phyloP scores from a whole-genome alignment of 2,329 filamentous ascomycete genomes.

The Trichoderma atrobrunneum region DNA sequence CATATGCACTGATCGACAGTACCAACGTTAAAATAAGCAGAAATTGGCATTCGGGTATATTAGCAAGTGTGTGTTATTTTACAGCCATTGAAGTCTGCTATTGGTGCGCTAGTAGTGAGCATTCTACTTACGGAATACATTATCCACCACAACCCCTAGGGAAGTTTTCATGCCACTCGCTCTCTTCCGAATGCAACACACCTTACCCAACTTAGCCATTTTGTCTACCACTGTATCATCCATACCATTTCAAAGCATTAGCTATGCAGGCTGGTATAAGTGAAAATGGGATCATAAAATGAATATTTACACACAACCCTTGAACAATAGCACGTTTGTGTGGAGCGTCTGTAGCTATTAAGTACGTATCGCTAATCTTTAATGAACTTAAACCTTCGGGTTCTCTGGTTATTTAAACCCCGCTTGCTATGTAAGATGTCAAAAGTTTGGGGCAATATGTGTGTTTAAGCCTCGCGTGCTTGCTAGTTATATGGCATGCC shows the following conservation, averaged over 20 bases:
- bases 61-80: neutral
- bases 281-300: neutral
- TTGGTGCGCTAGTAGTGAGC: neutral
- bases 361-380: neutral
- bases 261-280: neutral
- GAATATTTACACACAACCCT: neutral
- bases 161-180: neutral
- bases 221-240: neutral
- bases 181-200: neutral
- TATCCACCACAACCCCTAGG: neutral
- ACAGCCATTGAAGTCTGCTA: neutral
- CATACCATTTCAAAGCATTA: neutral
- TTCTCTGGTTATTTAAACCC: too few relatives aligned
- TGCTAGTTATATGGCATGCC: neutral
- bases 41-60: neutral
- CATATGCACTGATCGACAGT: neutral
- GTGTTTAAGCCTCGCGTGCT: neutral
- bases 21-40: neutral
- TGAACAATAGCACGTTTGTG: neutral
- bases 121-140: neutral
- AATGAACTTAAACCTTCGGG: neutral
- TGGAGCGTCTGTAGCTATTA: neutral
- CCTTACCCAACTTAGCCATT: neutral
- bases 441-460: neutral
- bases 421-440: neutral